Conservation (phyloP, 345 rosid genomes). For the Turritis glabra region DNA sequence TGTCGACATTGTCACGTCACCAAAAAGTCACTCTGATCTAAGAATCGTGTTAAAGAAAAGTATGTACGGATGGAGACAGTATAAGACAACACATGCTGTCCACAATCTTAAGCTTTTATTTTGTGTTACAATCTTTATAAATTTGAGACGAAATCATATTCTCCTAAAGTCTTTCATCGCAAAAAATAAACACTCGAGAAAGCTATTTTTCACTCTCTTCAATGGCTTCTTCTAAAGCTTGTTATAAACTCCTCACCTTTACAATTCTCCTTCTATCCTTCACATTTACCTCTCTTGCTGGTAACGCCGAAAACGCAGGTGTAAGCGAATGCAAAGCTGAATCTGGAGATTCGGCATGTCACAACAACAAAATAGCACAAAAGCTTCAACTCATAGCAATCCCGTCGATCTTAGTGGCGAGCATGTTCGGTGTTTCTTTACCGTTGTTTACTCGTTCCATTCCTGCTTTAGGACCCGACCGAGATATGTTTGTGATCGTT, state of each 20-base stretch:
- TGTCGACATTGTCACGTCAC: background rate
- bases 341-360: conserved; percentile 19
- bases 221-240: conserved; percentile 6
- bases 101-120: background rate
- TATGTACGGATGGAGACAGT: background rate
- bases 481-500: conserved; percentile 17
- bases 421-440: conserved; percentile 38
- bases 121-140: background rate
- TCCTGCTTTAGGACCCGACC: conserved; percentile 35
- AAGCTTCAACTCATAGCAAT: conserved; percentile 37
- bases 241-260: background rate
- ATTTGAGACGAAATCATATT: background rate
- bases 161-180: background rate
- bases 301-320: background rate
- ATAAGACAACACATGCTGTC: conserved; percentile 1
- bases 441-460: conserved; percentile 29
- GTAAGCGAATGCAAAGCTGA: conserved; percentile 18
- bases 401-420: conserved; percentile 32
- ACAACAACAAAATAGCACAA: conserved; percentile 27
- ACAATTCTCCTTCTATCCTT: conserved; percentile 3
- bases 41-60: background rate
- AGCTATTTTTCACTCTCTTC: background rate
- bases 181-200: background rate
- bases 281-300: background rate
- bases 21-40: background rate